These are phyloP conservation scores for Boletellus sp. DNA, from an alignment of 768 basidiomycete genomes.

Conservation along the genomic window DNA sequence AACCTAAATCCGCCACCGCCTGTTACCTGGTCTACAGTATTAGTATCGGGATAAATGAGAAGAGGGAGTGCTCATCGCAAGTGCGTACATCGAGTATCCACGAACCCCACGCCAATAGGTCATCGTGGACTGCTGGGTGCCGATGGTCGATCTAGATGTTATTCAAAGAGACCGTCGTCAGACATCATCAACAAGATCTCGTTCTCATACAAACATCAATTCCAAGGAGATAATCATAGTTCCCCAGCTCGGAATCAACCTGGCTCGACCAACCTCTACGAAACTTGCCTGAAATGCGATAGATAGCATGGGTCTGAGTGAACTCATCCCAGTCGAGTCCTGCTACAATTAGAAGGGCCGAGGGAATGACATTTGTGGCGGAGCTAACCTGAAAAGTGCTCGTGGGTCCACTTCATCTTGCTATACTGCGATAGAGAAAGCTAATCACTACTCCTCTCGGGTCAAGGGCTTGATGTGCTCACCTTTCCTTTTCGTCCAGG, in stretches of 20 bases:
- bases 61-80: background rate
- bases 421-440: slow-evolving; percentile 53
- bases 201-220: slow-evolving; percentile 48
- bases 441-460: background rate
- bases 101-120: slow-evolving; percentile 70
- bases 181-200: background rate
- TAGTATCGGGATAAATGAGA: slow-evolving; percentile 1
- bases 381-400: slow-evolving; percentile 72
- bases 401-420: slow-evolving; percentile 63
- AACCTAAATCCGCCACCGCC: slow-evolving; percentile 74
- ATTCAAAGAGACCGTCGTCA: slow-evolving; percentile 10
- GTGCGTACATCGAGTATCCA: slow-evolving; percentile 64
- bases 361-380: background rate
- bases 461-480: slow-evolving; percentile 16
- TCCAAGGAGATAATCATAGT: slow-evolving; percentile 83
- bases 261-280: slow-evolving; percentile 78
- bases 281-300: slow-evolving; percentile 60
- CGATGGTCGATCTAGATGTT: slow-evolving; percentile 69
- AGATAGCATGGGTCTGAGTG: slow-evolving; percentile 61
- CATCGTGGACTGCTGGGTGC: slow-evolving; percentile 75
- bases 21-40: slow-evolving; percentile 47
- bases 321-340: slow-evolving; percentile 85
- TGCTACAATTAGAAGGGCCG: slow-evolving; percentile 19
- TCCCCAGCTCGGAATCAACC: slow-evolving; percentile 83
- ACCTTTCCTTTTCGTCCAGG: slow-evolving; percentile 73